These are phyloP conservation scores for Stenogyne calaminthoides DNA, from an alignment of 305 asterid species.

Conservation along the genomic window DNA sequence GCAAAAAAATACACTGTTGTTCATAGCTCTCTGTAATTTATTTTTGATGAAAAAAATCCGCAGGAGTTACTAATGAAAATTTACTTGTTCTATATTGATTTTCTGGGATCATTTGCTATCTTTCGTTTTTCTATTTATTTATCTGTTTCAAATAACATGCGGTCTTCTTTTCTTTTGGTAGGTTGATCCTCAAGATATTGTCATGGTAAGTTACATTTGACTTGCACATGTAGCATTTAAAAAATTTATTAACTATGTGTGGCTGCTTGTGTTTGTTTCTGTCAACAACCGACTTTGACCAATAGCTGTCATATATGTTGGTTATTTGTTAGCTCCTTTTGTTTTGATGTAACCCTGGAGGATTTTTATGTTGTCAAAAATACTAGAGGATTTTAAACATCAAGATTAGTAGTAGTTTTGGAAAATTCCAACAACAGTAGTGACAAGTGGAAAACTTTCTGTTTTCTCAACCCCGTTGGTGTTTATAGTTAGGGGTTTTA, in stretches of 20 bases:
- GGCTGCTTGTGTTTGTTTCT: background rate
- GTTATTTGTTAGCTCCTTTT: constrained; percentile 25
- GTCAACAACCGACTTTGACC: constrained; percentile 22
- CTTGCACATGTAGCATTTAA: constrained; percentile 6
- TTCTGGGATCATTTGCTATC: background rate
- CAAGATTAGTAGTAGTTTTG: background rate
- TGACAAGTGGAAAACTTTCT: background rate
- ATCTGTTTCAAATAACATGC: constrained; percentile 28
- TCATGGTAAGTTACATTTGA: constrained; percentile 69
- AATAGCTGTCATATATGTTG: constrained; percentile 14
- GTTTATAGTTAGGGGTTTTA: background rate
- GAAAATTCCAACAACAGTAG: background rate
- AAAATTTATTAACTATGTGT: constrained; percentile 13
- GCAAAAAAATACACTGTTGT: constrained; percentile 16
- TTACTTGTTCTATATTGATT: constrained; percentile 20
- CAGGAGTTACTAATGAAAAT: background rate
- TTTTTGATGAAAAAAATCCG: constrained; percentile 1
- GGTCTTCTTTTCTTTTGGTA: constrained; percentile 40
- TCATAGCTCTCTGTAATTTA: background rate
- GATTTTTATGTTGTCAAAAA: background rate
- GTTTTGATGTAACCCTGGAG: constrained; percentile 9
- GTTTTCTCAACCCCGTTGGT: background rate
- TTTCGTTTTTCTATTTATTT: background rate
- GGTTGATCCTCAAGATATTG: constrained; percentile 99
- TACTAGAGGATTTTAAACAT: background rate